These are phyloP conservation scores for Eragrostis curvula DNA, from an alignment of 176 grass and related monocot genomes.

Conservation along the genomic window DNA sequence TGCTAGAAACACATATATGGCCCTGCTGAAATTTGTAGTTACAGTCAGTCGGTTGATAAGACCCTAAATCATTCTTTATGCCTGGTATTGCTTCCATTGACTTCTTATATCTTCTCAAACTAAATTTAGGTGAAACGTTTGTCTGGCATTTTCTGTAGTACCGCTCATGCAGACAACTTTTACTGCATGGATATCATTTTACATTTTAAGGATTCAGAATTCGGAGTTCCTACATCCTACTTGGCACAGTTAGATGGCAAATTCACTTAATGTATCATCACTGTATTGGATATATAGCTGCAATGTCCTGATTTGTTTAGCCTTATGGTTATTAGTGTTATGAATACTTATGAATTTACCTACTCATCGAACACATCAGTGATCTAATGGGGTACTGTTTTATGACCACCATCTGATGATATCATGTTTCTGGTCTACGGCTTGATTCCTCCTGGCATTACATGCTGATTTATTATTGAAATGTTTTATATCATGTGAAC, in stretches of 20 bases:
- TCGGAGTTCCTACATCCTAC: background rate
- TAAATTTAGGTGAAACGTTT: slow-evolving; percentile 12
- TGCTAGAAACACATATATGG: background rate
- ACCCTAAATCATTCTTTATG: background rate
- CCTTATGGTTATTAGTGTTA: background rate
- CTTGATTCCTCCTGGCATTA: background rate
- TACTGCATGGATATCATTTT: background rate
- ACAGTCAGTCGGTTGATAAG: too few species aligned
- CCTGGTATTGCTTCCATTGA: background rate
- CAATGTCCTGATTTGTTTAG: background rate
- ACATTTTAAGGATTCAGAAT: slow-evolving; percentile 5
- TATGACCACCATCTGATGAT: background rate
- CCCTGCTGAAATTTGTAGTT: background rate
- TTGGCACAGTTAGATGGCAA: slow-evolving; percentile 6
- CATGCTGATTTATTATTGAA: slow-evolving; percentile 7
- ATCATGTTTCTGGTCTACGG: background rate
- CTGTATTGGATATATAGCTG: background rate
- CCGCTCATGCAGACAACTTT: background rate
- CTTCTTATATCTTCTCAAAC: background rate
- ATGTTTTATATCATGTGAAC: background rate
- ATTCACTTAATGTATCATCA: slow-evolving; percentile 23
- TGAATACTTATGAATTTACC: background rate
- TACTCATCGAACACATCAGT: background rate
- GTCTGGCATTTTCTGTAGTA: background rate
- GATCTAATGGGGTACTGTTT: background rate